Evolutionary conservation across 2,329 filamentous ascomycete species (phyloP), one percentile per base, ranked within the genome.

Genomic region (Penicillium sp.): DNA sequence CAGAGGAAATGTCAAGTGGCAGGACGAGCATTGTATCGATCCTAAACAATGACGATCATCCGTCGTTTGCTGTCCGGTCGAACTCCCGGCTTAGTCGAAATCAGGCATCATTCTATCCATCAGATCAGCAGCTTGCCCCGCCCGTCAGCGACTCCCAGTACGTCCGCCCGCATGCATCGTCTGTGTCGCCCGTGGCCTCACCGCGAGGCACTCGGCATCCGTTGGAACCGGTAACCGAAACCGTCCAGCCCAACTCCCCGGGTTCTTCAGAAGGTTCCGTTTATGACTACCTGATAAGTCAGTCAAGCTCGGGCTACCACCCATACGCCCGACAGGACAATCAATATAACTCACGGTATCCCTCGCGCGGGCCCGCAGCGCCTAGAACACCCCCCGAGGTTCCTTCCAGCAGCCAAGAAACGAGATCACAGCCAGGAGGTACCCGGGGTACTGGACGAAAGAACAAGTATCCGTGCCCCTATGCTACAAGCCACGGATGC

Each of bases 401-500:
- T 29, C 62, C 60, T 8, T 59, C 63, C 24, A 62, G 55, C 28
- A 56, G 57, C 57, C 29, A 60, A 65, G 60, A 65, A 18, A 51
- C 50, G 2, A 63, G 70, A 13, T 51, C 67, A 4, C 67, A 69
- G 36, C 42, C 56, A 5, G 52, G 51, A 13, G 48, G 46, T 8
- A 41, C 52, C 2, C 58, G 58, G 8, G 63, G 62, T n/a, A 63
- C 59, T 4, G 59, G 57, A 1, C 73, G 73, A 49, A 86, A 86
- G 73, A 86, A 85, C 69, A 84, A 83, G 70, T 86, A 86, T 60
- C 83, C 84, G 2, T 86, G 84, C 59, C 84, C 84, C 0, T 82
- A 85, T 65, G 81, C 83, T 2, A 79, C 80, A 59, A 77, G 80
- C 47, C 82, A 79, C 65, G 75, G 77, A 47, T 87, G 84, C 74